Base-by-base conservation (phyloP, 2,329 filamentous ascomycete species). In the Fusarium subtropicale region DNA sequence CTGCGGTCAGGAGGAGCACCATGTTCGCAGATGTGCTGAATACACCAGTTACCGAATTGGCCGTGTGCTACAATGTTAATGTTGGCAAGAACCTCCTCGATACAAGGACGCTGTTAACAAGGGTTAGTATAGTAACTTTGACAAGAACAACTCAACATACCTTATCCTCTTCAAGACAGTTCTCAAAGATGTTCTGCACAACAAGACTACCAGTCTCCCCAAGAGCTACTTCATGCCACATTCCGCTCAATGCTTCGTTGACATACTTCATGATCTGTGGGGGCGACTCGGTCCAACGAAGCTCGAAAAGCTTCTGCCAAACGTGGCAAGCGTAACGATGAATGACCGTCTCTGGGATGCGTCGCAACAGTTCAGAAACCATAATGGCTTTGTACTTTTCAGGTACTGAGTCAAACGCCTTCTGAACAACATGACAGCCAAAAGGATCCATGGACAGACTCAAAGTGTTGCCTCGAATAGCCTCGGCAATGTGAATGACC, bases 11-110 rank as follows among this genome's bases (percentile, higher is more conserved):
- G 90, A 33, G 94, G 92, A 60, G 91, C 91, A 52, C 97, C 95
- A 77, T 99, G 96, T 80, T 99, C 96, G 81, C 96, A 99, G 74
- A 99, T 94, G 81, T 99, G 96, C 82, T 99, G 96, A 75, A 99
- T 98, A 83, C 96, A 99, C 96, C 96, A 99, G 79, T 99, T 99
- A 58, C 96, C 96, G 77, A 99, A 99, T 78, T 99, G 96, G 28
- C 96, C 96, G 78, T 97, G 95, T 62, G 96, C 92, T 76, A 99
- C 94, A 66, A 97, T 92, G 81, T 99, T 94, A 74, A 99, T 97
- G 78, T 96, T 97, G 64, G 88, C 88, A 59, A 99, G 88, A 39
- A 99, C 96, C 80, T 99, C 96, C 79, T 97, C 94, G 76, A 99
- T 97, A 77, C 96, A 97, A 46, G 94, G 94, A 64, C 97, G 94